Conservation (phyloP, 2,329 filamentous ascomycete species). For the Ophiostoma pallidulum region DNA sequence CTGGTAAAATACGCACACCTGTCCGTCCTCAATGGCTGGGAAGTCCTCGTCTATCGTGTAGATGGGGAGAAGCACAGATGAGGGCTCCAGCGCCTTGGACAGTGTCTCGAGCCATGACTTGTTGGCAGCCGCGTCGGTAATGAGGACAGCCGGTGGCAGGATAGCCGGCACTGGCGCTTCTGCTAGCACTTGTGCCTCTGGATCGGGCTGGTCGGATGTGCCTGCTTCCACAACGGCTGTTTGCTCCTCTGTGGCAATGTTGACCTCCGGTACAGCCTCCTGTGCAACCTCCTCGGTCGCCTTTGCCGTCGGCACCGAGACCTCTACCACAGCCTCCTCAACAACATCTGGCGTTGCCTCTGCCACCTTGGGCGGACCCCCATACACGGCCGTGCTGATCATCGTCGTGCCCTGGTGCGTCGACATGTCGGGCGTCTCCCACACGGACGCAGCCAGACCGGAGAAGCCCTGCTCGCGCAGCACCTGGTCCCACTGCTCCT, state of each 20-base stretch:
- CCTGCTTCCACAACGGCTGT: too few relatives aligned
- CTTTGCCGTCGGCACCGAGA: neutral
- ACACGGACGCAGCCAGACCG: constrained; percentile 14
- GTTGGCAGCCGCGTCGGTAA: constrained; percentile 12
- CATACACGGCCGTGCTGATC: constrained; percentile 14
- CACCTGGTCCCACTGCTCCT: constrained; percentile 15
- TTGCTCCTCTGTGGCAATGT: too few relatives aligned
- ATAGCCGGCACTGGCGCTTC: neutral
- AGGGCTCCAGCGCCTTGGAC: neutral
- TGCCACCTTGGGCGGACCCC: neutral
- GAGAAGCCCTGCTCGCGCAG: constrained; percentile 15
- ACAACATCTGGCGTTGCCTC: neutral
- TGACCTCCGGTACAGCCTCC: neutral
- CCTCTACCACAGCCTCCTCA: neutral
- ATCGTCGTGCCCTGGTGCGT: constrained; percentile 17
- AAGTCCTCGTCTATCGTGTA: constrained; percentile 8
- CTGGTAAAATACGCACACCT: constrained; percentile 14
- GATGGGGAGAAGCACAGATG: neutral
- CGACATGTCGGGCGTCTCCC: constrained; percentile 16
- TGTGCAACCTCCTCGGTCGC: neutral
- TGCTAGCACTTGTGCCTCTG: too few relatives aligned
- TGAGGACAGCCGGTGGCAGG: constrained; percentile 1
- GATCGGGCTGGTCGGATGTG: too few relatives aligned
- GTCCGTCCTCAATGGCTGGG: neutral
- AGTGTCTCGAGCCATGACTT: constrained; percentile 11